phyloP scores from a whole-genome alignment of 768 basidiomycete genomes.

The Mycena crocata region DNA sequence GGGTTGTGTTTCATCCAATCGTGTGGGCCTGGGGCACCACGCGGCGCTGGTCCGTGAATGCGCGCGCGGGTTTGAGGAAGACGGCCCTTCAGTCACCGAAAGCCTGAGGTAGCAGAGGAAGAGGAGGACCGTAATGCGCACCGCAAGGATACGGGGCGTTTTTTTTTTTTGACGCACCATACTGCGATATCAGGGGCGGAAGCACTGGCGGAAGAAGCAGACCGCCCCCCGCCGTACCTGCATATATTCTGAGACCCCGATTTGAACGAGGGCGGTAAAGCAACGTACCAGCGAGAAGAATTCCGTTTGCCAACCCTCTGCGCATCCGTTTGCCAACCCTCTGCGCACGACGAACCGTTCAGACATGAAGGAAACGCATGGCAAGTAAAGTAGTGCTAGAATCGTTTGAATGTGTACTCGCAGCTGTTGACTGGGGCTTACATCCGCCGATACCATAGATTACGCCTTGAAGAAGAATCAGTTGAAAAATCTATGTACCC shows the following conservation, averaged over 20 bases:
- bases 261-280: neutral
- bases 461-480: slow-evolving; percentile 40
- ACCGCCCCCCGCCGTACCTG: slow-evolving; percentile 41
- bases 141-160: slow-evolving; percentile 39
- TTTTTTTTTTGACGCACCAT: slow-evolving; percentile 33
- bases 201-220: slow-evolving; percentile 41
- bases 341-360: slow-evolving; percentile 46
- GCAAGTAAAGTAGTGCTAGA: slow-evolving; percentile 40
- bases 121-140: slow-evolving; percentile 30
- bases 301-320: slow-evolving; percentile 46
- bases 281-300: slow-evolving; percentile 42
- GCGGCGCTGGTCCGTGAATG: slow-evolving; percentile 4
- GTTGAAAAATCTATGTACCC: slow-evolving; percentile 21
- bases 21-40: neutral
- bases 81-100: slow-evolving; percentile 39
- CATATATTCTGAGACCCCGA: neutral
- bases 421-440: slow-evolving; percentile 1
- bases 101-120: slow-evolving; percentile 36
- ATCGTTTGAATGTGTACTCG: neutral
- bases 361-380: slow-evolving; percentile 39
- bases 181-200: slow-evolving; percentile 36
- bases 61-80: slow-evolving; percentile 33
- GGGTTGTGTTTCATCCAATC: slow-evolving; percentile 29
- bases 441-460: slow-evolving; percentile 41
- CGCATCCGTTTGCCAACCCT: slow-evolving; percentile 44